Conservation (phyloP, 192 early-diverging fungal genomes). For the Radiomyces spectabilis region DNA sequence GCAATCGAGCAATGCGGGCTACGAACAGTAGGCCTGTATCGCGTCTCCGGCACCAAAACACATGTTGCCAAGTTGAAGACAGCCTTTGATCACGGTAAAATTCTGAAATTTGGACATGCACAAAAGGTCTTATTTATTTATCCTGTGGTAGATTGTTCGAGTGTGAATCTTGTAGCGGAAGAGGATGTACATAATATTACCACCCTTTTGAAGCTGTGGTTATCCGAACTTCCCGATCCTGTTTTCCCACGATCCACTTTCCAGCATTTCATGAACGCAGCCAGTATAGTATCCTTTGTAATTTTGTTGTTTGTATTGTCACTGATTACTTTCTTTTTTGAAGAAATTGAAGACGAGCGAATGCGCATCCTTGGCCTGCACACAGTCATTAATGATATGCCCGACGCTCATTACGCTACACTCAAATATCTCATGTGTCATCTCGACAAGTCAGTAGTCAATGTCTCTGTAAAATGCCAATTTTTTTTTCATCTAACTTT, state of each 20-base stretch:
- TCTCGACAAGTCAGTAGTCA: constrained; percentile 73
- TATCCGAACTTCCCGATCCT: constrained; percentile 87
- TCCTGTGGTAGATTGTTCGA: constrained; percentile 6
- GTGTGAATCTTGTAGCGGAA: constrained; percentile 55
- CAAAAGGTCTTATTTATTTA: background rate
- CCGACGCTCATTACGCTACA: constrained; percentile 78
- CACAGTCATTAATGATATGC: constrained; percentile 65
- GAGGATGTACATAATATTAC: constrained; percentile 82
- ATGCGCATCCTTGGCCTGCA: constrained; percentile 57
- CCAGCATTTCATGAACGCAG: constrained; percentile 61
- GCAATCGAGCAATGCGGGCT: constrained; percentile 71
- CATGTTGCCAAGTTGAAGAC: constrained; percentile 63
- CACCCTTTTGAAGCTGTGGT: constrained; percentile 86
- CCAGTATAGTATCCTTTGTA: constrained; percentile 41
- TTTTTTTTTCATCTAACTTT: background rate
- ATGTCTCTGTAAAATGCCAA: constrained; percentile 2
- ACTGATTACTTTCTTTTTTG: background rate
- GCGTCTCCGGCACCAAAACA: constrained; percentile 74
- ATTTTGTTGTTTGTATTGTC: too few relatives aligned
- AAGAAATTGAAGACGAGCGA: constrained; percentile 55
- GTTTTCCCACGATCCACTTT: constrained; percentile 66
- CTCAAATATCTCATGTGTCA: constrained; percentile 77
- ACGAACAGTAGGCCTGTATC: constrained; percentile 80
- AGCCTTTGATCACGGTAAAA: constrained; percentile 63
- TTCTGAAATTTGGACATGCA: background rate